These are phyloP conservation scores for Pneumocystis wakefieldiae DNA, from an alignment of 1,139 yeast species.

Conservation along the genomic window DNA sequence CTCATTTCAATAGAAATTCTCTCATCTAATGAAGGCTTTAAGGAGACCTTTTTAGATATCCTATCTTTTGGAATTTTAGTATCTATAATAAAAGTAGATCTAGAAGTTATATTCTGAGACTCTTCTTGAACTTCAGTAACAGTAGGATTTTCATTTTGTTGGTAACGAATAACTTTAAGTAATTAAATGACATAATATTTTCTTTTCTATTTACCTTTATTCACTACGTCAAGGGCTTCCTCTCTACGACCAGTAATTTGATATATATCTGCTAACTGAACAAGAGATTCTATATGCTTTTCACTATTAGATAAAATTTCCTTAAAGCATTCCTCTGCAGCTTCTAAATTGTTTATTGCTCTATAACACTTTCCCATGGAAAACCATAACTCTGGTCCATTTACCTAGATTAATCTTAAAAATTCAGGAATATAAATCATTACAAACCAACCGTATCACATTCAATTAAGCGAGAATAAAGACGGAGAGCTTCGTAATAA, in stretches of 20 bases:
- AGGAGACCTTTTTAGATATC: background rate
- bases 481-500: constrained; percentile 57
- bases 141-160: constrained; percentile 6
- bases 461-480: constrained; percentile 39
- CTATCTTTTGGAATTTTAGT: constrained; percentile 3
- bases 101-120: constrained; percentile 4
- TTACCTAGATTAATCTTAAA: constrained; percentile 7
- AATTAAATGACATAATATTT: constrained; percentile 17
- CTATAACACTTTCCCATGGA: constrained; percentile 66
- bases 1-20: constrained; percentile 5
- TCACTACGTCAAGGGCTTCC: constrained; percentile 43
- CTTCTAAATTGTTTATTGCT: constrained; percentile 52
- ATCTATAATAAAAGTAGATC: constrained; percentile 2
- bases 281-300: constrained; percentile 51
- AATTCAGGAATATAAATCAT: constrained; percentile 4
- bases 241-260: constrained; percentile 50
- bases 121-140: constrained; percentile 13
- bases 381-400: constrained; percentile 34
- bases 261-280: constrained; percentile 69
- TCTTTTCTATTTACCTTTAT: constrained; percentile 35
- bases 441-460: constrained; percentile 35
- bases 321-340: constrained; percentile 53
- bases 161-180: constrained; percentile 9
- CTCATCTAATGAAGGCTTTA: background rate
- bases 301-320: constrained; percentile 44